These are phyloP conservation scores for Metschnikowia picachoensis DNA, from an alignment of 805 yeast genomes.

Conservation along the genomic window DNA sequence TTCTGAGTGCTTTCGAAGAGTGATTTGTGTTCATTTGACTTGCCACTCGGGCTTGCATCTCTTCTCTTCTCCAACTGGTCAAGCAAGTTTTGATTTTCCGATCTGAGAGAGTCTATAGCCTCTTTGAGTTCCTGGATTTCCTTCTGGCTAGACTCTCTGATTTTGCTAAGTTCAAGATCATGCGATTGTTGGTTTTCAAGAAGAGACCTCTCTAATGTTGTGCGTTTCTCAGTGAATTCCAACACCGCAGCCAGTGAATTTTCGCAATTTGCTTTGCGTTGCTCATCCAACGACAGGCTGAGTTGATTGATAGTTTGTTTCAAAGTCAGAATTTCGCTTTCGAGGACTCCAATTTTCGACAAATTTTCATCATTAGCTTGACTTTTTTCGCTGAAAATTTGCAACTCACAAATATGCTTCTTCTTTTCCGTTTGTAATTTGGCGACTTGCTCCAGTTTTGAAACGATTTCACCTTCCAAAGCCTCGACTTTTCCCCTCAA, in stretches of 20 bases:
- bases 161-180: conserved; percentile 5
- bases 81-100: background rate
- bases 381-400: conserved; percentile 4
- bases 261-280: conserved; percentile 44
- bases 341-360: conserved; percentile 4
- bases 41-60: background rate
- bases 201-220: conserved; percentile 12
- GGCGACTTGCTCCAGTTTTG: conserved; percentile 2
- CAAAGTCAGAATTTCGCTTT: conserved; percentile 5
- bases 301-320: conserved; percentile 4
- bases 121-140: conserved; percentile 4
- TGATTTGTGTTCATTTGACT: background rate
- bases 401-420: conserved; percentile 5
- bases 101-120: conserved; percentile 1
- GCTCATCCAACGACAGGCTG: conserved; percentile 37
- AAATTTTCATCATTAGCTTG: conserved; percentile 4
- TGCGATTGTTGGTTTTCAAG: conserved; percentile 11
- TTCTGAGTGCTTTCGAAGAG: background rate
- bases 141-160: conserved; percentile 6
- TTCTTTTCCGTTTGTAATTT: conserved; percentile 7
- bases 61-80: background rate
- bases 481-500: conserved; percentile 1
- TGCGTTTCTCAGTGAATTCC: conserved; percentile 11
- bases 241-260: conserved; percentile 45
- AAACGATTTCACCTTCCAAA: conserved; percentile 5